These are phyloP conservation scores for Stygiomarasmius scandens DNA, from an alignment of 1,284 basidiomycete genomes.

Conservation along the genomic window DNA sequence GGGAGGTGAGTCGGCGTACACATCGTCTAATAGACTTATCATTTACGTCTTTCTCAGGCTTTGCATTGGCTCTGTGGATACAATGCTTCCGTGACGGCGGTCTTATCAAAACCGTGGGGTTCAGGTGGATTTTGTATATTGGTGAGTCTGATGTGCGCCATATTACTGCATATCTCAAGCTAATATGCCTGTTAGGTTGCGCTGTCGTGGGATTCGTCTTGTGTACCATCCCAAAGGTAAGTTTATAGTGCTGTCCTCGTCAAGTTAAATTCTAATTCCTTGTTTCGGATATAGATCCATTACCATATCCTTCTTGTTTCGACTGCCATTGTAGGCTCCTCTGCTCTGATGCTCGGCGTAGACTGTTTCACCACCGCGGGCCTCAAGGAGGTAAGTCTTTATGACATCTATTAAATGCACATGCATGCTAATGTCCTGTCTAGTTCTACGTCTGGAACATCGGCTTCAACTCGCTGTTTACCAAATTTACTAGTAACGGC, in stretches of 20 bases:
- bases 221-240: constrained; percentile 64
- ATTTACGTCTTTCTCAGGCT: constrained; percentile 39
- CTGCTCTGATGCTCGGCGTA: constrained; percentile 89
- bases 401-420: constrained; percentile 9
- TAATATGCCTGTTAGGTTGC: constrained; percentile 41
- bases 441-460: constrained; percentile 96
- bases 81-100: constrained; percentile 85
- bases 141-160: constrained; percentile 48
- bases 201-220: constrained; percentile 62
- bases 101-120: constrained; percentile 73
- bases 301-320: constrained; percentile 81
- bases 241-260: constrained; percentile 9
- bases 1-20: constrained; percentile 50
- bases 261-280: constrained; percentile 19
- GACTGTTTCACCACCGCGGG: constrained; percentile 92
- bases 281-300: constrained; percentile 54
- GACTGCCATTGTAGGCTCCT: constrained; percentile 89
- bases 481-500: constrained; percentile 66
- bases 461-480: constrained; percentile 81
- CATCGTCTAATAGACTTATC: background rate
- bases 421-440: background rate
- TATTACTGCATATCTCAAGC: constrained; percentile 21
- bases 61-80: constrained; percentile 85
- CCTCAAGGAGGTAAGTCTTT: constrained; percentile 77
- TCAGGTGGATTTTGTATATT: constrained; percentile 88